Percentiles rank a stretch among this genome's conserved stretches.
These are phyloP conservation scores for Vitis rupestris DNA, from an alignment of 164 flowering plant species.

Conservation along the genomic window DNA sequence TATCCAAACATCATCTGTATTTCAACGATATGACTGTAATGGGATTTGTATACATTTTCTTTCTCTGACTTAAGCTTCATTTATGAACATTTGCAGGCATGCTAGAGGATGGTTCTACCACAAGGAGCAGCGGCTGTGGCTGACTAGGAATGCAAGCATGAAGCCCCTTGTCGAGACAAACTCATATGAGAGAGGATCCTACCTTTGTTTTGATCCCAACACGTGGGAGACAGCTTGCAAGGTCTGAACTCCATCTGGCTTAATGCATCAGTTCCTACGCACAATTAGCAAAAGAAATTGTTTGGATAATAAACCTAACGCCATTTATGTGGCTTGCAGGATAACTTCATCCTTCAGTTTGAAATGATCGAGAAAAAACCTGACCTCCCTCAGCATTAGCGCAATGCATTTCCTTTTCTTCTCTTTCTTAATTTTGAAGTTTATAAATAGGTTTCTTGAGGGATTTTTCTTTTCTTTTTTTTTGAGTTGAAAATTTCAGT, in stretches of 20 bases:
- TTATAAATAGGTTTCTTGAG: too few relatives aligned
- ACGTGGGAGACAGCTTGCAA: constrained; percentile 60
- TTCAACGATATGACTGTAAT: too few relatives aligned
- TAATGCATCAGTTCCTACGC: not conserved
- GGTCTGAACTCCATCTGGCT: constrained; percentile 27
- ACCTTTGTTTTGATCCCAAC: constrained; percentile 65
- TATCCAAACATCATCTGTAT: too few relatives aligned
- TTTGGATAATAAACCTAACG: not conserved
- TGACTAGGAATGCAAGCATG: constrained; percentile 39
- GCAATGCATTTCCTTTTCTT: not conserved
- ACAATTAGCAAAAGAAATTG: not conserved
- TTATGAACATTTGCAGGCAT: constrained; percentile 32
- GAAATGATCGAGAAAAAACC: constrained; percentile 44
- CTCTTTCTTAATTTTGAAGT: not conserved
- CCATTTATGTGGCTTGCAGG: constrained; percentile 24
- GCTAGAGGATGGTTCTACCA: constrained; percentile 73
- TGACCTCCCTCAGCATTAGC: constrained; percentile 28
- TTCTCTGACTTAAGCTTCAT: not conserved
- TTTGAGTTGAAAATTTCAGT: too few relatives aligned
- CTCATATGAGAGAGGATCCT: constrained; percentile 65
- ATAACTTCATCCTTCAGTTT: constrained; percentile 37
- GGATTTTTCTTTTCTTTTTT: too few relatives aligned
- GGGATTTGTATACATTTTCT: not conserved
- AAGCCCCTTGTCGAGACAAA: constrained; percentile 58
- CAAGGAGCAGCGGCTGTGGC: constrained; percentile 59